Conservation (phyloP, 768 basidiomycete genomes). For the Rhodotorula sphaerocarpa region DNA sequence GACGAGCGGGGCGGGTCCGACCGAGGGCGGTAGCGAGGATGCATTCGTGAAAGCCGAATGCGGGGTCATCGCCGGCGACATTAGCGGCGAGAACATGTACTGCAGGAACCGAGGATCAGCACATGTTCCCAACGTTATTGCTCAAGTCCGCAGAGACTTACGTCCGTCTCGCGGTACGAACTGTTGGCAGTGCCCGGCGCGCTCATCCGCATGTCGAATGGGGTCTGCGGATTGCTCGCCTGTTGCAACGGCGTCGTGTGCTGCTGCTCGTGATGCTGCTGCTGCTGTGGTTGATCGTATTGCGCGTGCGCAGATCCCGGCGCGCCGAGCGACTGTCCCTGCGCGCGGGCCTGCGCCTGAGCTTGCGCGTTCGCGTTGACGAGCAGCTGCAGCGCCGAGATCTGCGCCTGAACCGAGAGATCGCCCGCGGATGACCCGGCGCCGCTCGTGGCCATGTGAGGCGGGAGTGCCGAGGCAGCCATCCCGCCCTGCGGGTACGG, state of each 20-base stretch:
- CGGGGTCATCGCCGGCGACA: conserved; percentile 45
- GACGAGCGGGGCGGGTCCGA: conserved; percentile 13
- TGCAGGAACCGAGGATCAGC: conserved; percentile 2
- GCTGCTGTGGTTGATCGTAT: background rate
- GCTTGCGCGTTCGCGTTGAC: conserved; percentile 4
- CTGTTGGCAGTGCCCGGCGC: conserved; percentile 3
- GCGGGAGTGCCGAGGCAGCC: background rate
- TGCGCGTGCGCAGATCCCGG: no score
- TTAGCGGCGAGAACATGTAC: conserved; percentile 44
- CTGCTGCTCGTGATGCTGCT: conserved; percentile 5
- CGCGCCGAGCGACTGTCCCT: no score
- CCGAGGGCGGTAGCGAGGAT: conserved; percentile 30
- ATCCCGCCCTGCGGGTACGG: no score
- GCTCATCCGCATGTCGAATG: background rate
- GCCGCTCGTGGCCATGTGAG: background rate
- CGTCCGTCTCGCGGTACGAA: conserved; percentile 30
- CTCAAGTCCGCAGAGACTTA: background rate
- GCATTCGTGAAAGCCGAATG: conserved; percentile 36
- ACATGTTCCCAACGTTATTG: no score
- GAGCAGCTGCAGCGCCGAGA: conserved; percentile 21
- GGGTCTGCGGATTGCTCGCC: no score
- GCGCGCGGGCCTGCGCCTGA: conserved; percentile 2
- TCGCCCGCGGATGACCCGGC: background rate
- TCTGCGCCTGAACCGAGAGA: conserved; percentile 2
- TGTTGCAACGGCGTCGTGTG: no score